Base-by-base conservation (phyloP, 805 yeast genomes). In the Yarrowia porcina region DNA sequence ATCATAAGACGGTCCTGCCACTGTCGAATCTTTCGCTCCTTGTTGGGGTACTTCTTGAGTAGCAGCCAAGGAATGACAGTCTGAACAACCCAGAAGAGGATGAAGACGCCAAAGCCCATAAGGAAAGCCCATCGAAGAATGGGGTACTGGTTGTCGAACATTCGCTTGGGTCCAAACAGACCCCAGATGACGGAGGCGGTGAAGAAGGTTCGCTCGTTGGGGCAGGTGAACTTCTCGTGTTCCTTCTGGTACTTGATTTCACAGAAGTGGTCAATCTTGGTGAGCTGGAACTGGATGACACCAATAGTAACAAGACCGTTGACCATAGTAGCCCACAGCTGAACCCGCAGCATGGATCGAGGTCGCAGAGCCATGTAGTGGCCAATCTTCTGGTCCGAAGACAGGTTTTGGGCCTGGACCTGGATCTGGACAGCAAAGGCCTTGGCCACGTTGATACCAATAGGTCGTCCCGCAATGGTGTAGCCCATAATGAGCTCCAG, bases 401-500 rank as follows among this genome's bases (percentile, higher is more conserved):
- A 80, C 70, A 82, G 86, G 69, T 77, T 80, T 64, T 84, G 83
- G 12, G 89, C 88, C 72, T 85, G 89, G 28, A 81, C 81, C 69
- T 83, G 86, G 65, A 84, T 66, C 77, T 66, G 67, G 39, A 61
- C 64, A 17, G 69, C 70, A 50, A 78, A 72, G 75, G 65, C 86
- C 83, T 69, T 80, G 64, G 83, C 69, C 12, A 80, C 75, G 77
- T 80, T 81, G 61, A 82, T 71, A 4, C 86, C 86, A 44, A 75
- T 69, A 23, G 84, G 85, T 75, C 78, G 77, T 1, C 86, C 89
- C 3, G 90, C 90, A 18, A 84, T 75, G 59, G 86, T 81, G 69
- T 84, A 85, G 2, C 90, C 90, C 52, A 83, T 81, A 61, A 87
- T 78, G 61, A 87, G 74, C 68, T 86, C 89, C 8, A 84, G 82